A percentile compares a stretch with the other conserved stretches of the same genome.
Evolutionary conservation across 306 rosid species (phyloP).

Genomic region (Albizia julibrissin): DNA sequence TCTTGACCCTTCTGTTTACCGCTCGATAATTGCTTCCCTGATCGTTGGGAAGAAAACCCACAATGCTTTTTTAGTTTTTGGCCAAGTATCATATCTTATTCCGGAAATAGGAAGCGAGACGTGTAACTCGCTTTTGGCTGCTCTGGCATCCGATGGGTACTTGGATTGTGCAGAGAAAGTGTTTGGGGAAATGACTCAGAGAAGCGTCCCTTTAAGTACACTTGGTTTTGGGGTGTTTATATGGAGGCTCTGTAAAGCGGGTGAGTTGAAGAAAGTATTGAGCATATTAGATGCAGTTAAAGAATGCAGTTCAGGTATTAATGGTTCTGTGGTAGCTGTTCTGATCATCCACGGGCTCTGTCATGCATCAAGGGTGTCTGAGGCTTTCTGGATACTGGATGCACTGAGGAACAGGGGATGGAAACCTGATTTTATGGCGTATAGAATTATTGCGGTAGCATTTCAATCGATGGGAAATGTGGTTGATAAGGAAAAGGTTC

Average conservation of each 20-base stretch:
- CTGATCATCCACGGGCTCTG: slow-evolving; percentile 74
- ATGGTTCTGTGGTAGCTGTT: slow-evolving; percentile 73
- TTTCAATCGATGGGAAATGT: slow-evolving; percentile 52
- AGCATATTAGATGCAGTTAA: slow-evolving; percentile 54
- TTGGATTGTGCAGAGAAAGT: slow-evolving; percentile 55
- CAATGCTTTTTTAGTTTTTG: slow-evolving; percentile 57
- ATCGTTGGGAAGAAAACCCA: slow-evolving; percentile 50
- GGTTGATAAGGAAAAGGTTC: slow-evolving; percentile 63
- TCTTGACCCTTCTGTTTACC: slow-evolving; percentile 52
- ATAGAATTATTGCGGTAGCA: slow-evolving; percentile 69
- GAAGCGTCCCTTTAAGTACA: slow-evolving; percentile 53
- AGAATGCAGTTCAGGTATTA: slow-evolving; percentile 50
- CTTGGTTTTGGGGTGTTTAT: slow-evolving; percentile 82
- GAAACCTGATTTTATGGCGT: slow-evolving; percentile 94
- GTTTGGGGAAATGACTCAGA: slow-evolving; percentile 63
- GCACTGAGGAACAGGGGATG: slow-evolving; percentile 71
- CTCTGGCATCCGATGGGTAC: slow-evolving; percentile 64
- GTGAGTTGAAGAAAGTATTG: slow-evolving; percentile 47
- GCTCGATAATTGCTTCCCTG: slow-evolving; percentile 58
- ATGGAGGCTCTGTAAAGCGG: slow-evolving; percentile 56
- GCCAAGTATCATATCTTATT: slow-evolving; percentile 22
- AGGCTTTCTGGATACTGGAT: slow-evolving; percentile 61
- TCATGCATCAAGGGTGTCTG: slow-evolving; percentile 50
- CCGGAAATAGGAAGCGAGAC: slow-evolving; percentile 48
- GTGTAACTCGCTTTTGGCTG: slow-evolving; percentile 72